phyloP scores from a whole-genome alignment of 352 stramenopile genomes.

The Aphanomyces stellatus region DNA sequence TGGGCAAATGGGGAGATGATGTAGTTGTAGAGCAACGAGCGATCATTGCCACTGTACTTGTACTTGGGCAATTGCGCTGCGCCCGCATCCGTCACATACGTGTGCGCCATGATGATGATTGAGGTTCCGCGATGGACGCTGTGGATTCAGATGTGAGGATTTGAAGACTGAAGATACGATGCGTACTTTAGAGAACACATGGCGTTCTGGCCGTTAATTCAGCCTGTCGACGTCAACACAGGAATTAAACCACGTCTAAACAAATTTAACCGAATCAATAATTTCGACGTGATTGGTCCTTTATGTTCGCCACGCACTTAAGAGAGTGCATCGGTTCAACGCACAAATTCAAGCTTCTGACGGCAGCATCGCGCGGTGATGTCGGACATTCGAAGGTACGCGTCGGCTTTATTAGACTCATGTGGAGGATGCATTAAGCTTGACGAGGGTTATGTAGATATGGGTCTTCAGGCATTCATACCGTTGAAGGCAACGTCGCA shows the following conservation, averaged over 20 bases:
- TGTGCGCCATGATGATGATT: neutral
- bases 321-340: neutral
- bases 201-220: too few relatives aligned
- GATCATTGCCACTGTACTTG: slow-evolving; percentile 81
- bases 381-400: neutral
- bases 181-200: neutral
- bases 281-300: too few relatives aligned
- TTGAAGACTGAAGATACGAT: neutral
- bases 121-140: neutral
- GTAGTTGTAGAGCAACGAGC: slow-evolving; percentile 76
- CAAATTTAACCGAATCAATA: too few relatives aligned
- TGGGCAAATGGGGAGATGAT: slow-evolving; percentile 67
- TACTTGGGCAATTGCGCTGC: slow-evolving; percentile 62
- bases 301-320: too few relatives aligned
- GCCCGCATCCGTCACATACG: slow-evolving; percentile 61
- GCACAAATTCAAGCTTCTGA: neutral
- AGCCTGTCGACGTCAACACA: too few relatives aligned
- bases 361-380: too few relatives aligned
- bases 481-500: slow-evolving; percentile 94
- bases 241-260: too few relatives aligned
- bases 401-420: too few relatives aligned
- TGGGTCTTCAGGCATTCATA: slow-evolving; percentile 88
- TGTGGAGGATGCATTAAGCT: too few relatives aligned
- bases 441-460: slow-evolving; percentile 35
- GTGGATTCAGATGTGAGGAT: neutral